Base-by-base conservation (phyloP, 345 rosid species). In the Hibiscus trionum region DNA sequence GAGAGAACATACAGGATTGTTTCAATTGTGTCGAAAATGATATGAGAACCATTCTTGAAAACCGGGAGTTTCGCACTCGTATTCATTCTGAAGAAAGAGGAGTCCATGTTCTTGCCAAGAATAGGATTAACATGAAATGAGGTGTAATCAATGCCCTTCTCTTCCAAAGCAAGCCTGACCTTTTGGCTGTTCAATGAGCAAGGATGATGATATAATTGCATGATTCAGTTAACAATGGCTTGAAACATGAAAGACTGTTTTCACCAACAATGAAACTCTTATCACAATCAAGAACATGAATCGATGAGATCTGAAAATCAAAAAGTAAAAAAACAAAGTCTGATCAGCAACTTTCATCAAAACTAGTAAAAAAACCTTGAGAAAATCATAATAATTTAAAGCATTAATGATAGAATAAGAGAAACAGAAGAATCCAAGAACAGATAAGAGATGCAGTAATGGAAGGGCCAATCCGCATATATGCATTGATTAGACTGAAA, bases 141-240 rank as follows among this genome's bases (percentile, higher is more conserved):
- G 65, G 97, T 90, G 81, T 94, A 94, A 72, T 91, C 98, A 31
- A 94, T 82, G 67, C 88, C 90, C 82, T 88, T 90, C 87, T 94
- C 98, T 81, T 94, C 98, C 83, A 88, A 80, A 69, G 91, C 91
- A 37, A 94, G 81, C 72, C 96, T 83, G 69, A 91, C 95, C 79
- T 85, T 90, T 83, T 91, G 97, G 82, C 96, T 86, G 80, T 94
- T 93, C 76, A 90, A 37, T 57, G 97, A 90, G 74, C 73, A 90
- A 4, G 96, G 97, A 78, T 94, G 98, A 78, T 91, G 97, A 85
- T 91, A 91, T 55, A 94, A 87, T 82, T 91, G 98, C 97, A 94
- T 90, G 78, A 66, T 80, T 82, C 63, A 57, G n/a, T 44, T 37
- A 63, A 42, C 5, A 17, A 19, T 3, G 1, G 37, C 47, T 24